Evolutionary conservation across 805 yeast species (phyloP).

Genomic region (Metschnikowia cerradonensis): DNA sequence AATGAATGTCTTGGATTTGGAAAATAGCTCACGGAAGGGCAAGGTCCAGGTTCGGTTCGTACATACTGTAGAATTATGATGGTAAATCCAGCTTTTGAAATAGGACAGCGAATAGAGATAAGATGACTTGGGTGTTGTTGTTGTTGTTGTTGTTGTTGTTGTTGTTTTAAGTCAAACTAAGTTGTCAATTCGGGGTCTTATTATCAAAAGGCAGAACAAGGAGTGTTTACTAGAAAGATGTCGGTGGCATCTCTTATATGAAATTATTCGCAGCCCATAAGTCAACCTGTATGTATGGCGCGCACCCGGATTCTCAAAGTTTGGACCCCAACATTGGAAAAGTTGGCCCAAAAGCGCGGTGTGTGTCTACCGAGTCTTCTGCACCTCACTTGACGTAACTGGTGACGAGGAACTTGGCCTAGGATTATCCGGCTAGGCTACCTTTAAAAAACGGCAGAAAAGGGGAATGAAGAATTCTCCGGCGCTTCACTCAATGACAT

Average conservation of each 20-base stretch:
- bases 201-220: conserved; percentile 5
- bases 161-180: conserved; percentile 1
- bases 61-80: conserved; percentile 12
- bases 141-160: conserved; percentile 16
- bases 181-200: not conserved
- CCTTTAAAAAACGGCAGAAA: not conserved
- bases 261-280: conserved; percentile 9
- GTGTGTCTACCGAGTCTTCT: conserved; percentile 14
- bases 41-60: not conserved
- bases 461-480: not conserved
- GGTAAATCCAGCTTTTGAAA: conserved; percentile 3
- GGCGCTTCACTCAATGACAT: no score
- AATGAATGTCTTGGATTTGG: not conserved
- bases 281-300: conserved; percentile 7
- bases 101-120: conserved; percentile 1
- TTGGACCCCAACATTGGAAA: conserved; percentile 18
- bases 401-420: not conserved
- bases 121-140: conserved; percentile 9
- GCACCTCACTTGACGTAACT: conserved; percentile 18
- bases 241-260: conserved; percentile 11
- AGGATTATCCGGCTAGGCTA: not conserved
- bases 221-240: not conserved
- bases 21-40: not conserved
- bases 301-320: conserved; percentile 8
- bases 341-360: conserved; percentile 19